A percentile compares a stretch with the other conserved stretches of the same genome.
These are phyloP conservation scores for Podospora didyma DNA, from an alignment of 495 filamentous ascomycete species.

Conservation along the genomic window DNA sequence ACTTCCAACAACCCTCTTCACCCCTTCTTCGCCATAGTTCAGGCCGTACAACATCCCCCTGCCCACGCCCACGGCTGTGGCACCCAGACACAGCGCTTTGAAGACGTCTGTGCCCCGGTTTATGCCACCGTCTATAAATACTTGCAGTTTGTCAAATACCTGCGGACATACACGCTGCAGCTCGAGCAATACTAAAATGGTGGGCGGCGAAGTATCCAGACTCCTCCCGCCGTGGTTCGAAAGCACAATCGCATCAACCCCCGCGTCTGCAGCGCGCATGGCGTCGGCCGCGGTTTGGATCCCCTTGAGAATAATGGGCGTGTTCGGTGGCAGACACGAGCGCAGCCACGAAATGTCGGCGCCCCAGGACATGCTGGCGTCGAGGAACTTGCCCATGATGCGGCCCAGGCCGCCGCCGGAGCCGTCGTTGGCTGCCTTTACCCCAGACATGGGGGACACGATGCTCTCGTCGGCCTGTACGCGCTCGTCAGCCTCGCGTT, in stretches of 20 bases:
- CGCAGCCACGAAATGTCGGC: slow-evolving; percentile 54
- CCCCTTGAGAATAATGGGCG: slow-evolving; percentile 62
- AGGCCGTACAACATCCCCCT: slow-evolving; percentile 57
- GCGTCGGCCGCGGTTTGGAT: slow-evolving; percentile 62
- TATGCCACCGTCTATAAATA: slow-evolving; percentile 66
- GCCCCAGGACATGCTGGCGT: slow-evolving; percentile 69
- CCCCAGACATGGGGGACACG: slow-evolving; percentile 54
- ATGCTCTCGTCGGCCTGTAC: slow-evolving; percentile 52
- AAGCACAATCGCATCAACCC: slow-evolving; percentile 56
- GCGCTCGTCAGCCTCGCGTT: slow-evolving; percentile 59
- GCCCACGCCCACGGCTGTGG: slow-evolving; percentile 62
- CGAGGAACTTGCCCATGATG: slow-evolving; percentile 69
- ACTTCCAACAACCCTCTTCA: slow-evolving; percentile 60
- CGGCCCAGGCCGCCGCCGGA: slow-evolving; percentile 68
- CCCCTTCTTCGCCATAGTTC: slow-evolving; percentile 72
- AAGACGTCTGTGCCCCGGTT: slow-evolving; percentile 63
- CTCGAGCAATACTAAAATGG: slow-evolving; percentile 60
- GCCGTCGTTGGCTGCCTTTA: slow-evolving; percentile 57
- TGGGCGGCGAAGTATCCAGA: slow-evolving; percentile 60
- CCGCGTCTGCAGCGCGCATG: slow-evolving; percentile 47
- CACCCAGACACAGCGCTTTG: slow-evolving; percentile 64
- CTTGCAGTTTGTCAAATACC: slow-evolving; percentile 58
- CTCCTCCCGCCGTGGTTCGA: slow-evolving; percentile 70
- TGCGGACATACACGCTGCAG: slow-evolving; percentile 56
- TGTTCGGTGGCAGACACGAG: slow-evolving; percentile 24